Evolutionary conservation across 192 early-diverging fungal genomes (phyloP), one percentile per base, ranked within the genome.

Genomic region (Coemansia pectinata): DNA sequence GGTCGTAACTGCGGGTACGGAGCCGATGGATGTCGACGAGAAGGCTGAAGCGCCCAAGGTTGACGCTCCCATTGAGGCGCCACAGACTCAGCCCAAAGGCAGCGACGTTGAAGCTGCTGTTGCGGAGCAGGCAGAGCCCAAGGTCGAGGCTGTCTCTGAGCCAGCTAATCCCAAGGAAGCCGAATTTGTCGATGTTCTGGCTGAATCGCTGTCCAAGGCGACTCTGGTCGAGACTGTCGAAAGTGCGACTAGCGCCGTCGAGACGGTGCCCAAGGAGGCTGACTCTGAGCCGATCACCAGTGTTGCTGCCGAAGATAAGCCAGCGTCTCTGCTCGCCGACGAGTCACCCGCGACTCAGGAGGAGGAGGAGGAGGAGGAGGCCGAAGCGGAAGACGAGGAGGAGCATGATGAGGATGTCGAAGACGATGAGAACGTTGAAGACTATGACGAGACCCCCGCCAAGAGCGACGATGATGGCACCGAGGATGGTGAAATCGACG

Each of bases 401-500:
- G 55, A 58, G 42, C 44, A 45, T 38, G 57, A 76, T 41, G 70
- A 75, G 29, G 70, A 73, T 48, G 33, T 66, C 11, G 71, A 63
- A 27, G 63, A 55, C 29, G 72, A 81, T 8, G 73, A 64, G 69
- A 48, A 40, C 38, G 67, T 29, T 4, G 57, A 65, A 27, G 73
- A 83, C 55, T 66, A 66, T 60, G 63, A 67, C 36, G 64, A 48
- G 39, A 31, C 25, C 5, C 25, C 55, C 6, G 55, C 52, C 52
- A 52, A 44, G 65, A 47, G 42, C 44, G 65, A 36, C 4, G 50
- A 31, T 9, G 79, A 42, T 60, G 59, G 17, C 59, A 68, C 38
- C 19, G 57, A 74, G 50, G 80, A 85, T 23, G 84, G 69, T 50
- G 72, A 65, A 58, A 69, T 66, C 47, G 44, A 67, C 29, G 72